Evolutionary conservation across 768 basidiomycete genomes (phyloP).

Genomic region (Calocybe indica): DNA sequence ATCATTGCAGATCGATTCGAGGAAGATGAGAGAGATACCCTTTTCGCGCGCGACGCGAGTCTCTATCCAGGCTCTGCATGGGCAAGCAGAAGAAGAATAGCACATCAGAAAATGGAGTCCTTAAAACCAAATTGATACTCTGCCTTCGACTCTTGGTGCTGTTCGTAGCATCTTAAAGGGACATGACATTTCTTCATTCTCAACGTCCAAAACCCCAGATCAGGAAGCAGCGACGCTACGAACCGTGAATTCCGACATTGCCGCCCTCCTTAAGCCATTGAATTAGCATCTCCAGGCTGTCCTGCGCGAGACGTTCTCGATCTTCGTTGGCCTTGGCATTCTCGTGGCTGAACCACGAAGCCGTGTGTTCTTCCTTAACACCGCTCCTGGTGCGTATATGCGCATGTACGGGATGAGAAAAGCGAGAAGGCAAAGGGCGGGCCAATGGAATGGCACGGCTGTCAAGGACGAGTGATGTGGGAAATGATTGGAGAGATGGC

Average conservation of each 20-base stretch:
- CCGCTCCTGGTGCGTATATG: slow-evolving; percentile 48
- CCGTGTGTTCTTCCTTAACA: slow-evolving; percentile 85
- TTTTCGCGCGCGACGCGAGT: slow-evolving; percentile 82
- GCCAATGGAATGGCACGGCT: too few relatives aligned
- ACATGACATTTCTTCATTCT: neutral
- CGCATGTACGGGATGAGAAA: slow-evolving; percentile 1
- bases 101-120: neutral
- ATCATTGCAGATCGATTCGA: slow-evolving; percentile 94
- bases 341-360: slow-evolving; percentile 83
- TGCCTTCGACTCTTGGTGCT: slow-evolving; percentile 75
- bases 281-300: slow-evolving; percentile 93
- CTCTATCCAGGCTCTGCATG: slow-evolving; percentile 70
- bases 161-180: slow-evolving; percentile 83
- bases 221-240: slow-evolving; percentile 1
- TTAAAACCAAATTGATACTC: slow-evolving; percentile 8
- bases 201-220: too few relatives aligned
- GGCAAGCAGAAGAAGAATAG: neutral
- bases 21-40: slow-evolving; percentile 83
- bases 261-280: slow-evolving; percentile 92
- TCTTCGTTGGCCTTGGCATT: slow-evolving; percentile 72
- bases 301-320: slow-evolving; percentile 81
- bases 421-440: neutral
- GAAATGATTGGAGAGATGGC: slow-evolving; percentile 10
- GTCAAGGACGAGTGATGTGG: too few relatives aligned
- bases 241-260: slow-evolving; percentile 97